Conservation (phyloP, 1,284 basidiomycete species). For the Calocybe gambosa region DNA sequence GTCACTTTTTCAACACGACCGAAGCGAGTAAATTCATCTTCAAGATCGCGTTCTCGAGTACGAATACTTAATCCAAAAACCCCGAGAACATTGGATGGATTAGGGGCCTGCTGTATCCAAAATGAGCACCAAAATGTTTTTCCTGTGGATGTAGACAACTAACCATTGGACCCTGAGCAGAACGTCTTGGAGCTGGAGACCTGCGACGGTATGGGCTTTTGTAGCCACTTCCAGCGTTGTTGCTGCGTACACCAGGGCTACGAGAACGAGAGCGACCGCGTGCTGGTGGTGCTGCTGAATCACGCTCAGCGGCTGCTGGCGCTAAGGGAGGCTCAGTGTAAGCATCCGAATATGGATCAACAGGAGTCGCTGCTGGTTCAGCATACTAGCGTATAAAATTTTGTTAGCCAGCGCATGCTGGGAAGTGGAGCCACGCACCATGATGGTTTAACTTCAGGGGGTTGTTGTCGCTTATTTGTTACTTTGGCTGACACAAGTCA, state of each 20-base stretch:
- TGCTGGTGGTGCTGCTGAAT: constrained; percentile 31
- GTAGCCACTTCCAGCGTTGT: constrained; percentile 38
- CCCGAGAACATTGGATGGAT: constrained; percentile 86
- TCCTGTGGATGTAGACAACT: no score
- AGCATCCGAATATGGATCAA: constrained; percentile 78
- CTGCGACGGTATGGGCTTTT: constrained; percentile 51
- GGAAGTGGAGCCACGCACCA: constrained; percentile 42
- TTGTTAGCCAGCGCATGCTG: background rate
- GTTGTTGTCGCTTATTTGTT: constrained; percentile 39
- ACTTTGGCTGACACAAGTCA: constrained; percentile 13
- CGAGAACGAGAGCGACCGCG: constrained; percentile 71
- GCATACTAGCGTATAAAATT: constrained; percentile 43
- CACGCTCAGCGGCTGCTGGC: constrained; percentile 40
- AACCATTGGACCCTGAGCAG: constrained; percentile 69
- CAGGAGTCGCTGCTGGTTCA: constrained; percentile 47
- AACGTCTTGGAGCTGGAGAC: constrained; percentile 50
- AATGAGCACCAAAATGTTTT: constrained; percentile 33
- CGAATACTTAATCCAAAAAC: constrained; percentile 96
- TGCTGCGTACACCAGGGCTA: constrained; percentile 50
- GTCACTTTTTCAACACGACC: constrained; percentile 94
- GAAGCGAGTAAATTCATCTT: constrained; percentile 87
- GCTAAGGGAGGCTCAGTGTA: constrained; percentile 62
- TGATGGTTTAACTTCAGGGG: constrained; percentile 49
- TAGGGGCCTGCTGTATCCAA: constrained; percentile 63
- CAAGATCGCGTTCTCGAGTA: constrained; percentile 89